Base-by-base conservation (phyloP, 768 basidiomycete species). In the Tremella mesenterica region DNA sequence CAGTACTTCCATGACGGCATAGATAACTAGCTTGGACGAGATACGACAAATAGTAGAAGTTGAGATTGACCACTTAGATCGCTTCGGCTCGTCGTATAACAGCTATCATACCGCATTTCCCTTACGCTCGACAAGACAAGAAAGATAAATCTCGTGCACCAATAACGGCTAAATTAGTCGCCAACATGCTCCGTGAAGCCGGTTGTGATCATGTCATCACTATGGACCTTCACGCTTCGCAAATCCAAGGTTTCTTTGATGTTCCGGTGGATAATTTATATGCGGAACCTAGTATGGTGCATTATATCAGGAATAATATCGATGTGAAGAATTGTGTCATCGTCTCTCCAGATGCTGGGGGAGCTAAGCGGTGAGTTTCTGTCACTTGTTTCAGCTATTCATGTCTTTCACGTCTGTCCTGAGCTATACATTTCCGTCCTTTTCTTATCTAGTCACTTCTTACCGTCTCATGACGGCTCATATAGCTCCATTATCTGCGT, bases 181-280 rank as follows among this genome's bases (percentile, higher is more conserved):
- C 93, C 21, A 97, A 95, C 74, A 97, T 97, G 93, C 79, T 99
- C 55, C 85, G 83, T 39, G 88, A 95, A 44, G 92, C 95, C 8
- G 93, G 93, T 21, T 95, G 91, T 70, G 93, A 97, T 75, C 93
- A 97, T 70, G 85, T 99, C 67, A 96, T 99, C 63, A 96, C 93
- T n/a, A 93, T 97, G 86, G 92, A 97, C 73, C 77, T 97, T 47
- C 93, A 96, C 69, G 92, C 93, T 36, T 86, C 86, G 65, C 93
- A 97, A 76, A 97, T 96, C 56, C 93, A 97, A 71, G 93, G 93
- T 6, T 97, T 97, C 78, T 97, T 97, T 73, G 91, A 96, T 73
- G 89, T 97, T 60, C 93, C 93, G 8, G 92, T 95, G 25, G 93
- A 97, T 76, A 97, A 97, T 64, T 79, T 97, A 41, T 97, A 85